Conservation (phyloP, 2,329 filamentous ascomycete genomes). For the Xylariales sp. region DNA sequence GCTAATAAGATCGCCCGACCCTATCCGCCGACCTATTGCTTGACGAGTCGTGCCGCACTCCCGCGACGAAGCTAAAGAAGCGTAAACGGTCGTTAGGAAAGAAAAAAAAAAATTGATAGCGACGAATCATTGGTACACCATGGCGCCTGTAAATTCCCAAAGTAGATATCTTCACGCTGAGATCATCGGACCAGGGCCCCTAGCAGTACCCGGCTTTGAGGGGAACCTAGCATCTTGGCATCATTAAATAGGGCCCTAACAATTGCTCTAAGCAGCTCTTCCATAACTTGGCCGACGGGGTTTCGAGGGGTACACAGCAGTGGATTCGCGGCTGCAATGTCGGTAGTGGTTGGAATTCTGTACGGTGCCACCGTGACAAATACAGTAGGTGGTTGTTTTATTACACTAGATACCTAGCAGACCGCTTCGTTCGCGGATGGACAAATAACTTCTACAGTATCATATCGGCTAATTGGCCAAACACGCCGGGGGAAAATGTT, state of each 20-base stretch:
- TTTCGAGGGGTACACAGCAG: slow-evolving; percentile 16
- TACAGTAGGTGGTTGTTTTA: slow-evolving; percentile 11
- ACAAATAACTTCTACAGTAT: slow-evolving; percentile 3
- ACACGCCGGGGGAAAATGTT: slow-evolving; percentile 7
- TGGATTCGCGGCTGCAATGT: slow-evolving; percentile 17
- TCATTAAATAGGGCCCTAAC: slow-evolving; percentile 21
- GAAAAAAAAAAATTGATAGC: slow-evolving; percentile 3
- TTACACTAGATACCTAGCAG: slow-evolving; percentile 4
- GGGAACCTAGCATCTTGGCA: slow-evolving; percentile 36
- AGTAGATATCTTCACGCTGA: slow-evolving; percentile 16
- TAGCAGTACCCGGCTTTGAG: slow-evolving; percentile 26
- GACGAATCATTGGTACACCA: slow-evolving; percentile 19
- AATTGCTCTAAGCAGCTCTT: slow-evolving; percentile 17
- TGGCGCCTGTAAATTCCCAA: slow-evolving; percentile 13
- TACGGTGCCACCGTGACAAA: slow-evolving; percentile 28
- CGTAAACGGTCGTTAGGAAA: not conserved
- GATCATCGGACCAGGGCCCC: slow-evolving; percentile 23
- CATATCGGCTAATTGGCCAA: slow-evolving; percentile 33
- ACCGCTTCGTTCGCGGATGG: slow-evolving; percentile 11
- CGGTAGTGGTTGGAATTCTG: slow-evolving; percentile 24
- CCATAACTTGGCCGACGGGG: slow-evolving; percentile 19
- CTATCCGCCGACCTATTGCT: slow-evolving; percentile 14
- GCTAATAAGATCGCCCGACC: slow-evolving; percentile 31
- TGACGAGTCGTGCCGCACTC: slow-evolving; percentile 21
- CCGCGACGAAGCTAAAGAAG: slow-evolving; percentile 11